A percentile compares a stretch with the other conserved stretches of the same genome.
phyloP scores from a whole-genome alignment of 495 filamentous ascomycete species.

The Aspergillus carlsbadensis region DNA sequence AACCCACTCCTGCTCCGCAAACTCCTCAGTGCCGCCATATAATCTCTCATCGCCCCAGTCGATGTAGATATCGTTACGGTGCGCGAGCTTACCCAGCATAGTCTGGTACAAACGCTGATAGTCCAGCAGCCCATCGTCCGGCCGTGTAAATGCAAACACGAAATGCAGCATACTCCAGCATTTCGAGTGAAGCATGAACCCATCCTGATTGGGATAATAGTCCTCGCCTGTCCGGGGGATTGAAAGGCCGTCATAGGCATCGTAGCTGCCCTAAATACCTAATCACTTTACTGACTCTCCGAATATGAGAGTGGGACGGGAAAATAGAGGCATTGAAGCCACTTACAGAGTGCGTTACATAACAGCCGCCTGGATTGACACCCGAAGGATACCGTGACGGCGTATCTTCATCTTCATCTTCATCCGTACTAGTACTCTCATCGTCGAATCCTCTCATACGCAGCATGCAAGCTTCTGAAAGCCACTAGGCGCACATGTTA shows the following conservation, averaged over 20 bases:
- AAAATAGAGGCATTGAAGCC: not conserved
- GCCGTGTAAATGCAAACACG: not conserved
- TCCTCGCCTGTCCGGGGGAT: not conserved
- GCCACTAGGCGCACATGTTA: not conserved
- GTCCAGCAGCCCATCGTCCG: not conserved
- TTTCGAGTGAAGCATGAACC: not conserved
- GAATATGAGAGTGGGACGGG: not conserved
- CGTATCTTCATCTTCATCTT: not conserved
- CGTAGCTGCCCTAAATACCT: constrained; percentile 1
- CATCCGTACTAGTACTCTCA: too few relatives aligned
- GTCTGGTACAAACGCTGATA: not conserved
- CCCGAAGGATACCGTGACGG: too few relatives aligned
- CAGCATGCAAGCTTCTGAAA: not conserved
- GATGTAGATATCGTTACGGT: not conserved
- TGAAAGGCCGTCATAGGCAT: not conserved
- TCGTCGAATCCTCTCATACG: not conserved
- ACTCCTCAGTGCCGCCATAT: constrained; percentile 1
- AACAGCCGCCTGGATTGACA: too few relatives aligned
- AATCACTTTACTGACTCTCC: not conserved
- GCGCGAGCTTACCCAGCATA: not conserved
- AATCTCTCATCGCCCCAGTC: constrained; percentile 2
- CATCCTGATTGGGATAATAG: not conserved
- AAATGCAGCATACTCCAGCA: constrained; percentile 1
- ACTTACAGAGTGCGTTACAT: too few relatives aligned
- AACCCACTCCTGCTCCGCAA: constrained; percentile 2